These are phyloP conservation scores for Allomyces macrogynus DNA, from an alignment of 192 early-diverging fungal genomes.

Conservation along the genomic window DNA sequence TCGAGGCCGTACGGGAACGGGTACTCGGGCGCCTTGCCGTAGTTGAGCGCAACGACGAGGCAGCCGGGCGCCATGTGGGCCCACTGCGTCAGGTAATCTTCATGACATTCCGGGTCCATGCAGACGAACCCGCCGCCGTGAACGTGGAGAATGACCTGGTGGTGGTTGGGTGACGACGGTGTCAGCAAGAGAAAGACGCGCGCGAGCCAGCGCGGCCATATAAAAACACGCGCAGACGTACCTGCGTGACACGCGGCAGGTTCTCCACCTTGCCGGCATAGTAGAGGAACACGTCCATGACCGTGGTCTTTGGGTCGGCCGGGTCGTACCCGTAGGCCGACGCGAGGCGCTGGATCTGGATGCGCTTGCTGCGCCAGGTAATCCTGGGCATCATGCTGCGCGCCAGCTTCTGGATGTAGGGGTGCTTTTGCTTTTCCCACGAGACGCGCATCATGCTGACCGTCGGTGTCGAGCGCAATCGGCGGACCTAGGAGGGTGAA, in stretches of 20 bases:
- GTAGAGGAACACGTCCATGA: slow-evolving; percentile 23
- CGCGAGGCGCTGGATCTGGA: slow-evolving; percentile 7
- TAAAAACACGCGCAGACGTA: too few species aligned
- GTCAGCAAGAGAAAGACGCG: too few species aligned
- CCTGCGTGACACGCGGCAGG: too few species aligned
- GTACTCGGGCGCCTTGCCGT: slow-evolving; percentile 84
- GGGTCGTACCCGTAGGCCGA: slow-evolving; percentile 7
- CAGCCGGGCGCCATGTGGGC: slow-evolving; percentile 39
- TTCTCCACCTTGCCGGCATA: slow-evolving; percentile 21
- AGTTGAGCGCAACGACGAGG: slow-evolving; percentile 66
- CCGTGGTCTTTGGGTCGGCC: slow-evolving; percentile 6
- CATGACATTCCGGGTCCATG: slow-evolving; percentile 74
- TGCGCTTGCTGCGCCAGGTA: slow-evolving; percentile 12
- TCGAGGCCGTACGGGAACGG: slow-evolving; percentile 83
- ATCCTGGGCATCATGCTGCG: slow-evolving; percentile 19
- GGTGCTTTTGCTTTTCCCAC: slow-evolving; percentile 78
- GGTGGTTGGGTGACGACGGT: too few species aligned
- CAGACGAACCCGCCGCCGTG: slow-evolving; percentile 81
- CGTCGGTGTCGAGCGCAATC: slow-evolving; percentile 52
- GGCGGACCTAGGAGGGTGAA: slow-evolving; percentile 30
- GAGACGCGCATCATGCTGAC: slow-evolving; percentile 65
- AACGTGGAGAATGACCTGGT: slow-evolving; percentile 35
- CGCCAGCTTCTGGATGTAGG: slow-evolving; percentile 31
- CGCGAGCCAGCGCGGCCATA: too few species aligned
- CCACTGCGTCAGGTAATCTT: slow-evolving; percentile 66